Evolutionary conservation across 2,329 filamentous ascomycete species (phyloP), one percentile per base, ranked within the genome.

Genomic region (Onygena corvina): DNA sequence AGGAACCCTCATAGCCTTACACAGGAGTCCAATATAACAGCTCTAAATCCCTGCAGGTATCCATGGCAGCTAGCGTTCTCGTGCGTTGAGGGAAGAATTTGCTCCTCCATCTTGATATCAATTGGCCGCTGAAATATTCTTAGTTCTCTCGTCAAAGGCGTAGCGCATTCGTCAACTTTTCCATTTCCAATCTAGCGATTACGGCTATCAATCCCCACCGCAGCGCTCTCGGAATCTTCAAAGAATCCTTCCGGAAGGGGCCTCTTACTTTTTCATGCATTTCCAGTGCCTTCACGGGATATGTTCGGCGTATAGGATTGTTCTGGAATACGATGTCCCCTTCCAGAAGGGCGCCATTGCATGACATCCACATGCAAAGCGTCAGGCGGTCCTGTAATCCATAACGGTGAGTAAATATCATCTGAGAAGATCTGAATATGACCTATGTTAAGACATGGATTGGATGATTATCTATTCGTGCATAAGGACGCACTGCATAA

Each of bases 21-120:
- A 31, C 29, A 31, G 29, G 3, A 11, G 14, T 16, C 18, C 33
- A 14, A 35, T 35, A 35, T 35, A 20, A 42, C 38, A 42, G 38
- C 20, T 42, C 38, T 23, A 7, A 14, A 9, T 25, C 21, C 38
- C 38, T 42, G 38, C 12, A 42, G 11, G 38, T 29, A 42, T 12
- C 38, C 38, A 14, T 23, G 38, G 38, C 38, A 42, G 27, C 38
- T 42, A 7, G 38, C 33, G 18, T n/a, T n/a, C n/a, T n/a, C n/a
- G n/a, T n/a, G n/a, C n/a, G n/a, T n/a, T n/a, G n/a, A n/a, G n/a
- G n/a, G n/a, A n/a, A n/a, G n/a, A n/a, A n/a, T n/a, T n/a, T n/a
- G n/a, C n/a, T n/a, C n/a, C n/a, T n/a, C n/a, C n/a, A n/a, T n/a
- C n/a, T n/a, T n/a, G n/a, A n/a, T n/a, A n/a, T n/a, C n/a, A n/a